A percentile compares a stretch with the other conserved stretches of the same genome.
Evolutionary conservation across 257 asterid species (phyloP).

Genomic region (Perilla frutescens): DNA sequence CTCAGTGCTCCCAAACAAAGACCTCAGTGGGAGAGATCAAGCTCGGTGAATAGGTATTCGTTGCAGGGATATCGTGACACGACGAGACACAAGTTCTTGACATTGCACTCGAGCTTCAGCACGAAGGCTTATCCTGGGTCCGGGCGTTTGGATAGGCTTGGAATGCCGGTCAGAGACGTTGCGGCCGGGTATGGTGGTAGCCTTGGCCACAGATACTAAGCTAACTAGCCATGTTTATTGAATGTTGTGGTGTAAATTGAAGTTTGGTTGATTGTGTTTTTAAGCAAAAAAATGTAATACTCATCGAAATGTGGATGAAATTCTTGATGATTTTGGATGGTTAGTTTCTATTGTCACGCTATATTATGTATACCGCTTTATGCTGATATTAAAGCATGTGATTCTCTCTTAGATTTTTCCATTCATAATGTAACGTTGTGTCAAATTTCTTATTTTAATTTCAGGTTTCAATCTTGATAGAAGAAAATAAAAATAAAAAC

Average conservation of each 20-base stretch:
- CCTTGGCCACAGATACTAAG: constrained; percentile 56
- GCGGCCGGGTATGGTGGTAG: constrained; percentile 58
- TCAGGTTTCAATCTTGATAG: no score
- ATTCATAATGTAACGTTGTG: no score
- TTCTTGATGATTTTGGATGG: not conserved
- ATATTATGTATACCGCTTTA: no score
- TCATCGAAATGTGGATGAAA: not conserved
- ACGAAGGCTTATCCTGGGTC: constrained; percentile 71
- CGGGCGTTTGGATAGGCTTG: constrained; percentile 76
- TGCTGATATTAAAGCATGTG: no score
- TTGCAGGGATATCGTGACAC: constrained; percentile 54
- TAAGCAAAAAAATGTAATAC: not conserved
- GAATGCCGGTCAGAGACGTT: constrained; percentile 64
- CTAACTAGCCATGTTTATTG: not conserved
- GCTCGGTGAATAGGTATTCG: constrained; percentile 62
- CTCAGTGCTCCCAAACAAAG: constrained; percentile 85
- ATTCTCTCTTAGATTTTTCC: no score
- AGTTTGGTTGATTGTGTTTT: constrained; percentile 13
- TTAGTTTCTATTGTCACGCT: not conserved
- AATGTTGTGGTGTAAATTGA: constrained; percentile 3
- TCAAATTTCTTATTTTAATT: no score
- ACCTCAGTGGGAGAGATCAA: constrained; percentile 62
- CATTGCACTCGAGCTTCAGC: constrained; percentile 15
- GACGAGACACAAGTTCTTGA: not conserved
- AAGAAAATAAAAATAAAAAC: no score